Percentiles rank a stretch among this genome's conserved stretches.
These are phyloP conservation scores for Rhinocladiella mackenziei DNA, from an alignment of 2,329 filamentous ascomycete genomes.

Conservation along the genomic window DNA sequence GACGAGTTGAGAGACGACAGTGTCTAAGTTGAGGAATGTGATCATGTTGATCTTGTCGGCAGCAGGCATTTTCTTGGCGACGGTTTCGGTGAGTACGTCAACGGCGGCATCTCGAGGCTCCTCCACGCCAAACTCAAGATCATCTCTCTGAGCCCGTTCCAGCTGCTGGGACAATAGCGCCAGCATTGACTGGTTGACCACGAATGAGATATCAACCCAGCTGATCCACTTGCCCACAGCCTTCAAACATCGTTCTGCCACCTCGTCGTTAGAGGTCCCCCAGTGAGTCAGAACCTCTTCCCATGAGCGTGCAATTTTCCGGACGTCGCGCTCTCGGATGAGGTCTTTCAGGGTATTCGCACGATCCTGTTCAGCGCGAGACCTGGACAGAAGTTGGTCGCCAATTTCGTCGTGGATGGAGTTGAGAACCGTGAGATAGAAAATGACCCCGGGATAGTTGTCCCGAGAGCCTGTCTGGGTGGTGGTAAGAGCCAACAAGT, in stretches of 20 bases:
- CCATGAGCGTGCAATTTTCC: constrained; percentile 85
- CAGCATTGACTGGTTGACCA: constrained; percentile 87
- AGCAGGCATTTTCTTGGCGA: constrained; percentile 95
- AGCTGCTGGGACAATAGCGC: constrained; percentile 80
- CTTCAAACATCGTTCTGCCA: constrained; percentile 84
- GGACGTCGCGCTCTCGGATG: constrained; percentile 79
- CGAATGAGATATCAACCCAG: constrained; percentile 94
- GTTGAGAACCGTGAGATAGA: constrained; percentile 83
- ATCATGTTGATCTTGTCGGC: constrained; percentile 93
- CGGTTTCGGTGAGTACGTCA: constrained; percentile 91
- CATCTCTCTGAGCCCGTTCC: constrained; percentile 62
- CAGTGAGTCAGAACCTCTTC: constrained; percentile 82
- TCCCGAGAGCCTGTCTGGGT: constrained; percentile 58
- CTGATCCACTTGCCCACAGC: constrained; percentile 96
- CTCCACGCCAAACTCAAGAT: constrained; percentile 66
- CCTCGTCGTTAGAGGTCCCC: constrained; percentile 62
- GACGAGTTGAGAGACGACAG: constrained; percentile 81
- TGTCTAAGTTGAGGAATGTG: constrained; percentile 77
- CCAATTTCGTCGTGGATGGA: constrained; percentile 97
- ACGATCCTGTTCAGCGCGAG: constrained; percentile 72
- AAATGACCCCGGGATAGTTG: constrained; percentile 70
- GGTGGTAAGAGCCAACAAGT: constrained; percentile 74
- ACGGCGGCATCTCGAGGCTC: constrained; percentile 86
- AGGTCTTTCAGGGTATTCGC: constrained; percentile 90
- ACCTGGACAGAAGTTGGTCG: constrained; percentile 78